phyloP scores from a whole-genome alignment of 1,284 basidiomycete genomes.

The Cryptococcus sp. region DNA sequence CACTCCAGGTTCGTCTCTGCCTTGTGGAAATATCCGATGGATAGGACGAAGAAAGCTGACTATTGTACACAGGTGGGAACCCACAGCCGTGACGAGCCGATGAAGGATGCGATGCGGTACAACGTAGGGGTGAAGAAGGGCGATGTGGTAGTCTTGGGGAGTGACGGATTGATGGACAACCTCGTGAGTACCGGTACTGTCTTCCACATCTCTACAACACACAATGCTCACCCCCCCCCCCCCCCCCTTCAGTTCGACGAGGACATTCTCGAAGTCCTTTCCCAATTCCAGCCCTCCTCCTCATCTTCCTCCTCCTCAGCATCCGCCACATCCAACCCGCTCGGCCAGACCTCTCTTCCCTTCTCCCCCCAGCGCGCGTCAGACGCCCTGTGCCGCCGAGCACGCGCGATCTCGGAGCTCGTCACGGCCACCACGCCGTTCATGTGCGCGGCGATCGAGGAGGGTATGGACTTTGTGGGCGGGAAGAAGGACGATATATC shows the following conservation, averaged over 20 bases:
- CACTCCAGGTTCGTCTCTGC: conserved; percentile 52
- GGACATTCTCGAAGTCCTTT: conserved; percentile 85
- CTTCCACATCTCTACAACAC: background rate
- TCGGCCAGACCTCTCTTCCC: conserved; percentile 17
- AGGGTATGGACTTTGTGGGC: conserved; percentile 54
- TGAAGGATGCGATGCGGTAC: conserved; percentile 66
- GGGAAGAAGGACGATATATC: conserved; percentile 50
- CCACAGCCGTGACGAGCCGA: conserved; percentile 64
- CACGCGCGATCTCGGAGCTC: conserved; percentile 54
- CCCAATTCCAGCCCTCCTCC: conserved; percentile 57
- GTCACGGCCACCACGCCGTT: conserved; percentile 55
- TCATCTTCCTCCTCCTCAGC: conserved; percentile 9
- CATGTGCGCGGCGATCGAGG: conserved; percentile 56
- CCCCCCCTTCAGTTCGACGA: conserved; percentile 66
- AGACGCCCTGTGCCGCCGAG: conserved; percentile 54
- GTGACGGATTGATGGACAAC: conserved; percentile 89
- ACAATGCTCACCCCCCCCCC: background rate
- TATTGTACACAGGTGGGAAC: conserved; percentile 68
- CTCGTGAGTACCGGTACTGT: conserved; percentile 49
- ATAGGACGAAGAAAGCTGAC: background rate
- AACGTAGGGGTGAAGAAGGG: conserved; percentile 75
- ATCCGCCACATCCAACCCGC: background rate
- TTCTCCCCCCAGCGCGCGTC: conserved; percentile 56
- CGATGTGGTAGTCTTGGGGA: conserved; percentile 85
- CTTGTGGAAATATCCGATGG: background rate